Evolutionary conservation across 2,329 filamentous ascomycete species (phyloP), one percentile per base, ranked within the genome.

Genomic region (Fusarium paranaense): DNA sequence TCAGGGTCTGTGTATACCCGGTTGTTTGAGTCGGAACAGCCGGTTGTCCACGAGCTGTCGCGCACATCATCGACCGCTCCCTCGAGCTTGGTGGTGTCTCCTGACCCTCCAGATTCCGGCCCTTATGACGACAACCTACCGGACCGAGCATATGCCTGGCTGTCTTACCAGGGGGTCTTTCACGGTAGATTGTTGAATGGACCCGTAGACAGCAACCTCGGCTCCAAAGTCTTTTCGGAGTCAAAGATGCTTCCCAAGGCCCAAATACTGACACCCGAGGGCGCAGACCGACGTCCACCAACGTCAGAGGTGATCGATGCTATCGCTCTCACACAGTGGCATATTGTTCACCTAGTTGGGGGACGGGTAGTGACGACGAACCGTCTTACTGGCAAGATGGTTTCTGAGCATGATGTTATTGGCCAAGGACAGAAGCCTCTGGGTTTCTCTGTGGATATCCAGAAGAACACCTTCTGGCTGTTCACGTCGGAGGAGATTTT

Each of bases 391-490:
- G 95, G 96, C 32, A 90, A 92, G 61, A 87, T 96, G 57, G 93
- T 98, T 2, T 97, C 97, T 76, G 94, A 98, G 80, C 95, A 98
- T 82, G 87, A 92, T 25, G 93, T 99, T 6, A 86, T 98, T 16
- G 93, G 96, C 64, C 89, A 91, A 6, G 94, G 93, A 1, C 94
- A 98, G 77, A 92, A 88, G 77, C 91, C 92, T 6, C 86, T 99
- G n/a, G 95, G 94, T 0, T 89, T 99, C 20, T 92, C 95, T 60
- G 92, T 96, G 10, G 97, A 99, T 82, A 89, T 93, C 70, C 96
- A 97, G 82, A 98, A 98, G 86, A 97, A 96, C 79, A 99, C 97
- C 0, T 98, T 96, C 80, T 99, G 97, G 97, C 88, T 99, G 3
- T 97, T 98, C 80, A 98, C 96, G 0, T 89, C 90, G 0, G 90